A percentile compares a stretch with the other conserved stretches of the same genome.
Conservation (phyloP, 306 rosid species). For the Prunus mongolica region DNA sequence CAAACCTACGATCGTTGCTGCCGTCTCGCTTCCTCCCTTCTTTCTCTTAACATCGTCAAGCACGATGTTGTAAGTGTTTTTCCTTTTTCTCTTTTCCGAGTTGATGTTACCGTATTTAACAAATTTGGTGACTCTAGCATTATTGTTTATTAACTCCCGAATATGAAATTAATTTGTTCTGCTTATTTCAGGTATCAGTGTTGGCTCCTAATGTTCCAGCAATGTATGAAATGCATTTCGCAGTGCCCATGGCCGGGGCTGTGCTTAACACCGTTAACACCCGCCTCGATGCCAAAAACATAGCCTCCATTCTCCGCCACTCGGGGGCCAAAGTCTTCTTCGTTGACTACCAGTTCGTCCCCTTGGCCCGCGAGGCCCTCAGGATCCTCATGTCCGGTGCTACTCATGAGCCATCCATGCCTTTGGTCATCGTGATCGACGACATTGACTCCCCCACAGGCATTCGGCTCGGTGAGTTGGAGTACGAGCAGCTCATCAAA, state of each 20-base stretch:
- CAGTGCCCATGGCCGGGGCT: constrained; percentile 92
- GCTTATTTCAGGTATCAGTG: constrained; percentile 58
- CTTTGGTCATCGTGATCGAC: constrained; percentile 70
- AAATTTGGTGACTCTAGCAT: too few species aligned
- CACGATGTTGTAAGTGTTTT: constrained; percentile 59
- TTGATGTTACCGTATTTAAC: not conserved
- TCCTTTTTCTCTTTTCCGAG: not conserved
- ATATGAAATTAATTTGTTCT: too few species aligned
- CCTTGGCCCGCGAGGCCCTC: constrained; percentile 55
- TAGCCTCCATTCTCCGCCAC: constrained; percentile 73
- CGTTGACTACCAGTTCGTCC: constrained; percentile 63
- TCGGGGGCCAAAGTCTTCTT: constrained; percentile 72
- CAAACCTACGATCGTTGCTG: constrained; percentile 73
- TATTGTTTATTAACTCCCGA: not conserved
- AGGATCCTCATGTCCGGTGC: constrained; percentile 22
- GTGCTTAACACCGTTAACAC: constrained; percentile 75
- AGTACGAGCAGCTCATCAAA: constrained; percentile 60
- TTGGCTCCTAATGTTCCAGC: constrained; percentile 93
- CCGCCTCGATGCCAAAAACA: constrained; percentile 64
- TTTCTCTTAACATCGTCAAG: constrained; percentile 46
- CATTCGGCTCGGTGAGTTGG: constrained; percentile 57
- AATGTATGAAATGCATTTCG: constrained; percentile 95
- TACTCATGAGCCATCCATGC: constrained; percentile 26
- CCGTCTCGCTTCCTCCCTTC: constrained; percentile 81
- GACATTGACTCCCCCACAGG: constrained; percentile 76